Conservation (phyloP, 2,329 filamentous ascomycete species). For the Hypoxylon sp. region DNA sequence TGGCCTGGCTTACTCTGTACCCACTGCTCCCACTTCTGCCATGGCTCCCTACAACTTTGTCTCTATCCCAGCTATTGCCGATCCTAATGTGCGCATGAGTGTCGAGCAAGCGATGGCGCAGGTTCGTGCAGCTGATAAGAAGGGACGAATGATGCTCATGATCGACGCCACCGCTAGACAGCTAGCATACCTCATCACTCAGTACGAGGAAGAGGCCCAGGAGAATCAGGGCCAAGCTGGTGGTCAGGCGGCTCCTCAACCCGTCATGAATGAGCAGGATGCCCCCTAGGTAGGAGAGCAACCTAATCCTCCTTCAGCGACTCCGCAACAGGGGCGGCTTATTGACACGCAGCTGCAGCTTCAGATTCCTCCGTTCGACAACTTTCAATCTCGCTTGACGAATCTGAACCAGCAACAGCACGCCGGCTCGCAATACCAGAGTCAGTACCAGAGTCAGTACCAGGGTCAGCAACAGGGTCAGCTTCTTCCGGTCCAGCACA, state of each 20-base stretch:
- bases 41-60: conserved; percentile 54
- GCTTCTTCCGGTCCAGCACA: neutral
- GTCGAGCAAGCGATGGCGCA: conserved; percentile 64
- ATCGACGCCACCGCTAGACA: conserved; percentile 69
- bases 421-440: neutral
- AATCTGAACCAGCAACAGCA: neutral
- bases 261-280: conserved; percentile 51
- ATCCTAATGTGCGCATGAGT: conserved; percentile 60
- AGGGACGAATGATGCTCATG: conserved; percentile 64
- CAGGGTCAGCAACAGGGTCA: too few relatives aligned
- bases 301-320: neutral
- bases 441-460: too few relatives aligned
- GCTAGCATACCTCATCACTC: conserved; percentile 66
- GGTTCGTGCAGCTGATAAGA: conserved; percentile 60
- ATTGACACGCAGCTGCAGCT: neutral
- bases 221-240: conserved; percentile 51
- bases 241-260: conserved; percentile 43
- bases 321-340: neutral
- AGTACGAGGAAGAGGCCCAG: conserved; percentile 62
- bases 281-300: conserved; percentile 44
- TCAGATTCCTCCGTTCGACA: neutral
- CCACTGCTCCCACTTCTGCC: conserved; percentile 51
- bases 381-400: neutral
- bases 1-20: conserved; percentile 50
- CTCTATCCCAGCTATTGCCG: conserved; percentile 53